Conservation (phyloP, 2,329 filamentous ascomycete genomes). For the Pseudogymnoascus verrucosus region DNA sequence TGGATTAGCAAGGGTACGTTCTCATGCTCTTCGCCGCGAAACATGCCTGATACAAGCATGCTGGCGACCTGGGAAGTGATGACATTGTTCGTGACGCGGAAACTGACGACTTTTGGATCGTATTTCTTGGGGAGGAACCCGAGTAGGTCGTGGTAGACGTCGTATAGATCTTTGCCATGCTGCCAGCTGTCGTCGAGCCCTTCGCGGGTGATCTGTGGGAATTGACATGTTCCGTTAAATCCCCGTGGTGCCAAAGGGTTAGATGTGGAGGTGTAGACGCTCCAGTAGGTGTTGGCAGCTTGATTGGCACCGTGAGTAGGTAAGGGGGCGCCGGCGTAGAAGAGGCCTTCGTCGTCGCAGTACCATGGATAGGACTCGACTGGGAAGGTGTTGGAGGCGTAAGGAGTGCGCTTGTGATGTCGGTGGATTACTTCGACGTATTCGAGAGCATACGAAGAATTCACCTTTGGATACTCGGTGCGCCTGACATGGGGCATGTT, state of each 20-base stretch:
- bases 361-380: background rate
- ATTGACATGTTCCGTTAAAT: slow-evolving; percentile 68
- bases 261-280: slow-evolving; percentile 48
- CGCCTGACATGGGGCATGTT: background rate
- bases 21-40: slow-evolving; percentile 30
- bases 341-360: background rate
- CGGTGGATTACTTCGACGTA: background rate
- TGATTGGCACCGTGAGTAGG: background rate
- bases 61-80: slow-evolving; percentile 76
- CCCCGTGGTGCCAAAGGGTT: slow-evolving; percentile 62
- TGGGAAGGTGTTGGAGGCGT: background rate
- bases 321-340: background rate
- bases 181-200: slow-evolving; percentile 68
- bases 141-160: slow-evolving; percentile 65
- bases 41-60: slow-evolving; percentile 68
- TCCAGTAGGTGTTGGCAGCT: slow-evolving; percentile 48
- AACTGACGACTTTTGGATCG: slow-evolving; percentile 41
- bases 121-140: slow-evolving; percentile 53
- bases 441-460: background rate
- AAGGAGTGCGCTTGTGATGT: background rate
- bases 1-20: slow-evolving; percentile 42
- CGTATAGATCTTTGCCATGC: slow-evolving; percentile 69
- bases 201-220: slow-evolving; percentile 67
- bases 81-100: slow-evolving; percentile 71
- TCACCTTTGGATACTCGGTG: background rate